phyloP scores from a whole-genome alignment of 176 grass and related monocot species.

The Oryza officinalis region DNA sequence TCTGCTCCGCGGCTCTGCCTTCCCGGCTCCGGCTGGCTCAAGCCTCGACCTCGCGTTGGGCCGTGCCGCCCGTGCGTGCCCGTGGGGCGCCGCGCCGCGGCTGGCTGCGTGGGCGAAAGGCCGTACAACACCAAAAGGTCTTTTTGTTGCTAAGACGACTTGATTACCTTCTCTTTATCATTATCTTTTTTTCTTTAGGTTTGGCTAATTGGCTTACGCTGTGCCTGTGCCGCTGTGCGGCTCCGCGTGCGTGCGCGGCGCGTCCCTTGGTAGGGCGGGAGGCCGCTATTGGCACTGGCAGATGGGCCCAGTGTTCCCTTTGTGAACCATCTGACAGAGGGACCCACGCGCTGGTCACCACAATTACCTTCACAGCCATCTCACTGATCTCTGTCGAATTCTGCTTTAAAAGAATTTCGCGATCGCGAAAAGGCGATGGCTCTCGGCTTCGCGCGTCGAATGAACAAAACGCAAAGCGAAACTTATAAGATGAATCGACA shows the following conservation, averaged over 20 bases:
- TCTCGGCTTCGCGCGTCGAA: no score
- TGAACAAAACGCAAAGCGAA: no score
- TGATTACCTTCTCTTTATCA: no score
- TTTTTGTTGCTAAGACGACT: neutral
- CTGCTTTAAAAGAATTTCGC: neutral
- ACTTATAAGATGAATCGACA: no score
- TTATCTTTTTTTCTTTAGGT: neutral
- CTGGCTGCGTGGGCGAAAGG: slow-evolving; percentile 42
- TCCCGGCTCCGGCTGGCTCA: neutral
- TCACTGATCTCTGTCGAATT: neutral
- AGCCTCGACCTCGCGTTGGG: neutral
- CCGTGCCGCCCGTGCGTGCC: no score
- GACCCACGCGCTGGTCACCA: neutral
- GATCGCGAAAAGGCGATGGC: neutral
- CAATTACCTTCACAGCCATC: no score
- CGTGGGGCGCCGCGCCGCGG: slow-evolving; percentile 24
- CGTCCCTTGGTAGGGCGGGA: slow-evolving; percentile 32
- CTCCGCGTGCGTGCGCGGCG: neutral
- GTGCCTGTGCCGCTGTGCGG: neutral
- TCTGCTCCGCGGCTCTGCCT: no score
- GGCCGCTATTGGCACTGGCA: neutral
- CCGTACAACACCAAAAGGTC: neutral
- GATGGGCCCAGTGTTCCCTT: neutral
- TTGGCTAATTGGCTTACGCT: neutral
- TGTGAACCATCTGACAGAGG: neutral